Percentiles rank a stretch among this genome's conserved stretches.
Evolutionary conservation across 2,329 filamentous ascomycete genomes (phyloP).

Genomic region (Pseudogymnoascus pannorum): DNA sequence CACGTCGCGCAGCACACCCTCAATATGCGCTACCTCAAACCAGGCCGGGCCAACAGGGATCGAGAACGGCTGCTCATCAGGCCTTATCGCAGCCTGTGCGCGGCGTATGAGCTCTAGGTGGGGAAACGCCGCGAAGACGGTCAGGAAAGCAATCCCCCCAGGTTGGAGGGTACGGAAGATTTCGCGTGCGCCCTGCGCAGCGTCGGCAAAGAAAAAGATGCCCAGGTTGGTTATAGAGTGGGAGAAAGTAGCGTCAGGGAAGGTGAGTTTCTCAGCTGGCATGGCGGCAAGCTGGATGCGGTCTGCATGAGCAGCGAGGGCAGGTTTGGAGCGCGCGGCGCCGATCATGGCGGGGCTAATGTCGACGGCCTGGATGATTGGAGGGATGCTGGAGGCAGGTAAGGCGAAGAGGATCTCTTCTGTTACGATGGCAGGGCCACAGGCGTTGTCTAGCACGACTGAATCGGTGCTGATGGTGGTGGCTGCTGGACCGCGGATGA

Average conservation of each 20-base stretch:
- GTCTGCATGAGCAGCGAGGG: background rate
- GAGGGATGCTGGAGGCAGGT: background rate
- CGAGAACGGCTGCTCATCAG: background rate
- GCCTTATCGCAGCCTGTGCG: background rate
- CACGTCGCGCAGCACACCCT: background rate
- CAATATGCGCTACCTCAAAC: background rate
- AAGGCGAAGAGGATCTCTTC: slow-evolving; percentile 16
- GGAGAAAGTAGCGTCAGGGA: slow-evolving; percentile 30
- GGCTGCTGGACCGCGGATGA: slow-evolving; percentile 10
- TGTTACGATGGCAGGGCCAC: slow-evolving; percentile 23
- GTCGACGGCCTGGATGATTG: slow-evolving; percentile 19
- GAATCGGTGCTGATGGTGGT: background rate
- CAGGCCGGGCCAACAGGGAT: background rate
- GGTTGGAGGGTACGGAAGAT: slow-evolving; percentile 33
- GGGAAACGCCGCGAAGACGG: slow-evolving; percentile 12
- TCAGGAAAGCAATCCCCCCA: slow-evolving; percentile 33
- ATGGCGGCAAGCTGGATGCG: slow-evolving; percentile 16
- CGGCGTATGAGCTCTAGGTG: background rate
- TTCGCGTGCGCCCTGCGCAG: slow-evolving; percentile 30
- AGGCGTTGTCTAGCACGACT: slow-evolving; percentile 25
- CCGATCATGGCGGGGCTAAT: slow-evolving; percentile 19
- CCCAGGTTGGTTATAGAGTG: slow-evolving; percentile 35
- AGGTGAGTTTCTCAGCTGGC: slow-evolving; percentile 22
- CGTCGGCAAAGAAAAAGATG: slow-evolving; percentile 31
- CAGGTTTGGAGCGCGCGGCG: slow-evolving; percentile 13